phyloP scores from a whole-genome alignment of 2,329 filamentous ascomycete species.

The Trichoderma semiorbis region DNA sequence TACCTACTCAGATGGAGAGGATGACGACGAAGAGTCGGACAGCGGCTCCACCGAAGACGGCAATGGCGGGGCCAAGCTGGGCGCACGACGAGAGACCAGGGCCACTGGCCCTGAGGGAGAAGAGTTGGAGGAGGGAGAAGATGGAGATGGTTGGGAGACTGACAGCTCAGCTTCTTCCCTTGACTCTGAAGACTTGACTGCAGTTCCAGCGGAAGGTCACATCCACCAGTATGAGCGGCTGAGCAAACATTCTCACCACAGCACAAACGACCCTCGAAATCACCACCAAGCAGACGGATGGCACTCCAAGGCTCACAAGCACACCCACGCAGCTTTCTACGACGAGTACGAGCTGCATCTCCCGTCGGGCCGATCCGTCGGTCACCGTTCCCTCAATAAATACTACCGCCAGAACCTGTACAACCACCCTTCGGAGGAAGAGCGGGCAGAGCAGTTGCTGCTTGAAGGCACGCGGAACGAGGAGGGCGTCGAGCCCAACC shows the following conservation, averaged over 20 bases:
- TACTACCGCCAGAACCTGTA: constrained; percentile 94
- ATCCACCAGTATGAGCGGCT: constrained; percentile 70
- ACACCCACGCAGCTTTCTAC: constrained; percentile 73
- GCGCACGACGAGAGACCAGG: constrained; percentile 54
- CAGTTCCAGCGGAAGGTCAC: constrained; percentile 71
- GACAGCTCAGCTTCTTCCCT: constrained; percentile 87
- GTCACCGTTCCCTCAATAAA: constrained; percentile 79
- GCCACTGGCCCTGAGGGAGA: constrained; percentile 49
- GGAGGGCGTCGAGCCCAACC: constrained; percentile 36
- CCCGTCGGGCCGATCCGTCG: constrained; percentile 82
- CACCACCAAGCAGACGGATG: constrained; percentile 74
- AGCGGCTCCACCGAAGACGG: constrained; percentile 42
- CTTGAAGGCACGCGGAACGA: constrained; percentile 46
- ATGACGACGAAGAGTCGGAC: constrained; percentile 47
- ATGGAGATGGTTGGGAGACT: constrained; percentile 88
- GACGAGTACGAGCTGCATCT: constrained; percentile 93
- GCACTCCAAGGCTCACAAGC: constrained; percentile 78
- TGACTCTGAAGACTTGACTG: constrained; percentile 78
- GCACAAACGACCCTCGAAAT: constrained; percentile 64
- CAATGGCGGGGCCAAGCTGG: constrained; percentile 63
- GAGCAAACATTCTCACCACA: constrained; percentile 71
- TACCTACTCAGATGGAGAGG: constrained; percentile 79
- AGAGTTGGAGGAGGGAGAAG: constrained; percentile 49
- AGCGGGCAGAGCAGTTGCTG: constrained; percentile 65
- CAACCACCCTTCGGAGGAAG: constrained; percentile 74